A percentile compares a stretch with the other conserved stretches of the same genome.
Evolutionary conservation across 2,329 filamentous ascomycete species (phyloP).

Genomic region (Lasiodiplodia sp.): DNA sequence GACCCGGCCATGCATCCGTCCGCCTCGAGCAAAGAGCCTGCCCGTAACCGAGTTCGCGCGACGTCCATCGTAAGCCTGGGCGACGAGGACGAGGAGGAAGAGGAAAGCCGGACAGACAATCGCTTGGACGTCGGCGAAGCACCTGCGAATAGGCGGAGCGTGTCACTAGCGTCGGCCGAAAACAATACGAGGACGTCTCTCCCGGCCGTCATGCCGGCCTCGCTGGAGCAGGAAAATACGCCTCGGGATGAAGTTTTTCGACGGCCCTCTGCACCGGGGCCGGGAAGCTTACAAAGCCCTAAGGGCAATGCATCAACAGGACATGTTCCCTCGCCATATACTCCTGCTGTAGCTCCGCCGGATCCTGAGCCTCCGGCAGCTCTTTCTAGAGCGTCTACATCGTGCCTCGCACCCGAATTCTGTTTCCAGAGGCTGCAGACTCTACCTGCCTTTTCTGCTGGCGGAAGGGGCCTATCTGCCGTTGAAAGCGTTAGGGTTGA

Average conservation of each 20-base stretch:
- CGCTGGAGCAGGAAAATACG: not conserved
- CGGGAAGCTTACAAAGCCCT: not conserved
- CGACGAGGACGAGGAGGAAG: conserved; percentile 17
- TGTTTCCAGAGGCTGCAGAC: not conserved
- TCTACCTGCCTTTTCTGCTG: not conserved
- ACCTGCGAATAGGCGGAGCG: not conserved
- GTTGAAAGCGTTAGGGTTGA: conserved; percentile 12
- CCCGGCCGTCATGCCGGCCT: not conserved
- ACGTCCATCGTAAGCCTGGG: conserved; percentile 9
- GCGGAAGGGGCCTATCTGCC: not conserved
- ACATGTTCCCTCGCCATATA: not conserved
- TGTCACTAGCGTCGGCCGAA: not conserved
- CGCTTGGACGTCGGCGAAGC: not conserved
- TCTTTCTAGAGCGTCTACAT: not conserved
- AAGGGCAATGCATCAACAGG: not conserved
- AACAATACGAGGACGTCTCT: not conserved
- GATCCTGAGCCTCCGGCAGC: not conserved
- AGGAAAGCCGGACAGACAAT: not conserved
- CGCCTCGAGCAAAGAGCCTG: conserved; percentile 65
- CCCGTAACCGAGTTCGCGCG: not conserved
- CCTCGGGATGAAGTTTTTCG: not conserved
- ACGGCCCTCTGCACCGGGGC: not conserved
- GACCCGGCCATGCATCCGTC: conserved; percentile 66
- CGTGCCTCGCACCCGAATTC: not conserved
- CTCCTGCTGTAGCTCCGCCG: not conserved